Evolutionary conservation across 2,329 filamentous ascomycete genomes (phyloP).

Genomic region (Colletotrichum zoysiae): DNA sequence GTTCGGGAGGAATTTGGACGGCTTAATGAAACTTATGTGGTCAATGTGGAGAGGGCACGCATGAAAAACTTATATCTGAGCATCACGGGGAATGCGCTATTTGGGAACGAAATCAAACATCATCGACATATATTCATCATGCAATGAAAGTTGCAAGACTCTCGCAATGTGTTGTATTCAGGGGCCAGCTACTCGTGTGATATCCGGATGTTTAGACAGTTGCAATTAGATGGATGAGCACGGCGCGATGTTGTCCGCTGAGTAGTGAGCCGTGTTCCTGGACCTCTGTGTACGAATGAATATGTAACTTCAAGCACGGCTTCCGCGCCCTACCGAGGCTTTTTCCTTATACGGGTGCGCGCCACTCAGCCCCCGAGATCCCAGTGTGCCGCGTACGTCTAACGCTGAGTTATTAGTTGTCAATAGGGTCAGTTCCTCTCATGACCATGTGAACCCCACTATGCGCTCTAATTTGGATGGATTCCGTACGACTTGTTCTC

Average conservation of each 20-base stretch:
- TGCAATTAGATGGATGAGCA: not conserved
- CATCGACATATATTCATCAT: too few species aligned
- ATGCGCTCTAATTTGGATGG: too few species aligned
- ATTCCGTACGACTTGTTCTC: too few species aligned
- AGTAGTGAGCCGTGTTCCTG: not conserved
- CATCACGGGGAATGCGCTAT: not conserved
- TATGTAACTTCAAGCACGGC: not conserved
- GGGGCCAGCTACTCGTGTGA: not conserved
- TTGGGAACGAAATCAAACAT: not conserved
- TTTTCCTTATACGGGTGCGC: not conserved
- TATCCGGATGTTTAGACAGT: not conserved
- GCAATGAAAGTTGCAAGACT: too few species aligned
- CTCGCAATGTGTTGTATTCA: too few species aligned
- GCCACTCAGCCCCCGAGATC: not conserved
- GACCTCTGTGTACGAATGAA: not conserved
- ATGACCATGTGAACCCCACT: too few species aligned
- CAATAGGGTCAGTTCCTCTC: too few species aligned
- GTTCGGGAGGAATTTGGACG: slow-evolving; percentile 10
- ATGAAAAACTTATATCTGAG: rapidly evolving
- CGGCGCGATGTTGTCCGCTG: not conserved
- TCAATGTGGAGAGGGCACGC: not conserved
- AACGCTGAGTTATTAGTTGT: not conserved
- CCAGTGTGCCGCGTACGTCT: not conserved
- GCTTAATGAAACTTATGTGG: not conserved
- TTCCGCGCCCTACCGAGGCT: not conserved